A percentile compares a stretch with the other conserved stretches of the same genome.
These are phyloP conservation scores for Schizosaccharomyces versatilis DNA, from an alignment of 1,139 yeast species.

Conservation along the genomic window DNA sequence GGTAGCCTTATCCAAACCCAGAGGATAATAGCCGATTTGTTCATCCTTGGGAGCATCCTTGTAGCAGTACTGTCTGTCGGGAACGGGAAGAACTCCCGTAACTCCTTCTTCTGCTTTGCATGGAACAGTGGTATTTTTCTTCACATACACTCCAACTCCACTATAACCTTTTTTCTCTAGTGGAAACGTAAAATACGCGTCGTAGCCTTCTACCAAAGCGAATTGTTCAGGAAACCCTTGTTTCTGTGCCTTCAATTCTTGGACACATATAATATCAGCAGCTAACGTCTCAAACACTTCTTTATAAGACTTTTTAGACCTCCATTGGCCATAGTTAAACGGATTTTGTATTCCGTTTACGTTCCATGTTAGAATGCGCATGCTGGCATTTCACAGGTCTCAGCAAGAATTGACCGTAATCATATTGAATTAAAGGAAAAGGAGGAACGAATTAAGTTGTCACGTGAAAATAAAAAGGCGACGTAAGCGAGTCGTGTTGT, in stretches of 20 bases:
- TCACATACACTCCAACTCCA: slow-evolving; percentile 72
- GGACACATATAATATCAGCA: slow-evolving; percentile 66
- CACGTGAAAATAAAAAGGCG: too few species aligned
- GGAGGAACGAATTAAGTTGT: too few species aligned
- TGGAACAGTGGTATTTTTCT: slow-evolving; percentile 23
- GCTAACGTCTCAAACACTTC: slow-evolving; percentile 31
- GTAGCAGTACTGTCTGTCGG: slow-evolving; percentile 6
- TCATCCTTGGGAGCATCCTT: slow-evolving; percentile 15
- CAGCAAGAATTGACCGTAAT: too few species aligned
- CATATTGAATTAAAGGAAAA: too few species aligned
- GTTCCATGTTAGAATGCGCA: slow-evolving; percentile 12
- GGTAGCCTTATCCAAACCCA: slow-evolving; percentile 21
- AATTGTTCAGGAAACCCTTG: slow-evolving; percentile 27
- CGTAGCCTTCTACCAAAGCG: slow-evolving; percentile 37
- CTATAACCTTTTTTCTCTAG: slow-evolving; percentile 46
- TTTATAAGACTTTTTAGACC: slow-evolving; percentile 6
- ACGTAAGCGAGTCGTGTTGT: too few species aligned
- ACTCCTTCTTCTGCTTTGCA: slow-evolving; percentile 82
- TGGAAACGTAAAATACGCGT: slow-evolving; percentile 52
- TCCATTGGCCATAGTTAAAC: slow-evolving; percentile 1
- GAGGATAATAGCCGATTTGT: slow-evolving; percentile 53
- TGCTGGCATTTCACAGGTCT: neutral
- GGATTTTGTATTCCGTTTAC: slow-evolving; percentile 10
- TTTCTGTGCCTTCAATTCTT: slow-evolving; percentile 55
- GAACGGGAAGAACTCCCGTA: slow-evolving; percentile 35